phyloP scores from a whole-genome alignment of 225 moss, liverwort and hornwort genomes.

The Physcomitrellopsis africana region DNA sequence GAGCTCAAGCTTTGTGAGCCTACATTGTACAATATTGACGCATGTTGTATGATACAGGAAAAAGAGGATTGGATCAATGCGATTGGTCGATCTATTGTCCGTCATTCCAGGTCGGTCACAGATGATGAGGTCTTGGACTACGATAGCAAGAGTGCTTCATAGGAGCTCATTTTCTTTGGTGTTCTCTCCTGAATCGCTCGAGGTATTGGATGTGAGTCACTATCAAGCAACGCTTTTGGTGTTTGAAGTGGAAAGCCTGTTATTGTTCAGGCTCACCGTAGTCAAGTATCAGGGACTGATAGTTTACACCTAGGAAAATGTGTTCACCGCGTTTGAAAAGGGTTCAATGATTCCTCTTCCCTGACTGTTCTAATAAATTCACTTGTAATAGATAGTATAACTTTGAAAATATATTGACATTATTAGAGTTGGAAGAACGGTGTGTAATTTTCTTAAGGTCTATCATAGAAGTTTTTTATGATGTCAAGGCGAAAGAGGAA shows the following conservation, averaged over 20 bases:
- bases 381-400: conserved; percentile 23
- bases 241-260: conserved; percentile 21
- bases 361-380: conserved; percentile 26
- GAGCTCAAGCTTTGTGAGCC: neutral
- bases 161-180: conserved; percentile 1
- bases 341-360: conserved; percentile 20
- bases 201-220: conserved; percentile 7
- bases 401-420: conserved; percentile 6
- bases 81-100: conserved; percentile 83
- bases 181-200: conserved; percentile 11
- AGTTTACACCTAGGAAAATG: conserved; percentile 25
- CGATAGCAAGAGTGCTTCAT: conserved; percentile 54
- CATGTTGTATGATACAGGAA: conserved; percentile 40
- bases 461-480: conserved; percentile 4
- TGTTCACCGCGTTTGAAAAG: conserved; percentile 21
- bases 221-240: conserved; percentile 12
- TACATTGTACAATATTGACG: neutral
- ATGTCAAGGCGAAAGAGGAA: conserved; percentile 22
- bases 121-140: conserved; percentile 87
- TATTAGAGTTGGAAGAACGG: conserved; percentile 27
- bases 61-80: conserved; percentile 98
- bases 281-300: conserved; percentile 17
- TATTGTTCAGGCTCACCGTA: conserved; percentile 21
- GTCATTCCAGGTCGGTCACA: conserved; percentile 81
- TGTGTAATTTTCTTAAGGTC: conserved; percentile 12